Evolutionary conservation across 345 rosid species (phyloP), one percentile per base, ranked within the genome.

Genomic region (Psidium friedrichsthalianum): DNA sequence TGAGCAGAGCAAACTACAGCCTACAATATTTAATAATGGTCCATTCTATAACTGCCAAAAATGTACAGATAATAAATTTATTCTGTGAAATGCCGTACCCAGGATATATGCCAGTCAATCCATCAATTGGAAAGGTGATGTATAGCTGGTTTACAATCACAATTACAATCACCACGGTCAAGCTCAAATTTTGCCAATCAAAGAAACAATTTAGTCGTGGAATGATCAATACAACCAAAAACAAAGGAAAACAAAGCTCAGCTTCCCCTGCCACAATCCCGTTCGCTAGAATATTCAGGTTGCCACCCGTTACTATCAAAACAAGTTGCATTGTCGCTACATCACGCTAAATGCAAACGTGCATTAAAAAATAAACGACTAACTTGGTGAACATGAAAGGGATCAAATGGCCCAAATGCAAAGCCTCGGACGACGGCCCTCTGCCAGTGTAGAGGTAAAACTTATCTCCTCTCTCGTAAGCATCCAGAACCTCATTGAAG

Each of bases 341-440:
- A 36, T 4, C 80, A 69, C 25, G 25, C 14, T 9, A 32, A 69
- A 69, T 9, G 47, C 13, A 69, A 56, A 49, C 8, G 83, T 12
- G 36, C 22, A 21, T 42, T 6, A 42, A 47, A 36, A 81, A n/a
- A 76, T 29, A 51, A 56, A 51, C 32, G 51, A 85, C 91, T 91
- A 42, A 95, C 98, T 95, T 96, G 82, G 99, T 96, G 85, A 96
- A 97, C 99, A 97, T 95, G 87, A 96, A 97, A 29, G 99, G 99
- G 86, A 97, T 84, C 89, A 97, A 93, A 88, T 97, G 98, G 14
- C 99, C 99, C 74, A 97, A 87, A 88, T 97, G 99, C 89, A 95
- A 82, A 84, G 99, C 95, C 89, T 94, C 98, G 32, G 99, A 97
- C 53, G 99, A 97, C 40, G 99, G 99, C 27, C 99, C 99, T 86